These are phyloP conservation scores for Phoenix dactylifera DNA, from an alignment of 176 grass and related monocot genomes.

Conservation along the genomic window DNA sequence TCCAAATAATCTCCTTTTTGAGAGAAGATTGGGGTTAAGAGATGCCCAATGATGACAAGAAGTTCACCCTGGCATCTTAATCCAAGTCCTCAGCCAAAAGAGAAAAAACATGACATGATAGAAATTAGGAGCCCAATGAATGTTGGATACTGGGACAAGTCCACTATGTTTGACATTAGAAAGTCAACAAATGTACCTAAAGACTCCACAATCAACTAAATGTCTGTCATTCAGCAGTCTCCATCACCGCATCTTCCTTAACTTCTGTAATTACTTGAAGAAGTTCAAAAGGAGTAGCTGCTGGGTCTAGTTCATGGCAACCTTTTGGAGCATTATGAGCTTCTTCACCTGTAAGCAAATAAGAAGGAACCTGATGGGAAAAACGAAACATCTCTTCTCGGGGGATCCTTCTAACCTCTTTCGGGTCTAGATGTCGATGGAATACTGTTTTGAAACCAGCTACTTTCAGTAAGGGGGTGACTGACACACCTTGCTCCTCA, in stretches of 20 bases:
- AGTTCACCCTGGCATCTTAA: constrained; percentile 6
- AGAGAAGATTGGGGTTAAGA: constrained; percentile 29
- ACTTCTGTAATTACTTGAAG: constrained; percentile 51
- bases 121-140: constrained; percentile 8
- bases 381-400: constrained; percentile 75
- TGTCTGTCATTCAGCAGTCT: constrained; percentile 21
- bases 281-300: constrained; percentile 51
- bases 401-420: constrained; percentile 36
- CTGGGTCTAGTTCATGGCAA: constrained; percentile 65
- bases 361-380: constrained; percentile 61
- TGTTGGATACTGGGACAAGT: background rate
- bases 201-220: background rate
- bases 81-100: constrained; percentile 19
- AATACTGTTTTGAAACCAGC: constrained; percentile 66
- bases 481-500: constrained; percentile 31
- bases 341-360: constrained; percentile 58
- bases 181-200: constrained; percentile 9
- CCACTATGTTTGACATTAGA: constrained; percentile 8
- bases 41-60: constrained; percentile 10
- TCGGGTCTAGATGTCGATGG: constrained; percentile 23
- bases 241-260: constrained; percentile 25
- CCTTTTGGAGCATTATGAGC: constrained; percentile 50
- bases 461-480: constrained; percentile 52
- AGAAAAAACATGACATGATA: constrained; percentile 18
- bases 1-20: constrained; percentile 22